phyloP scores from a whole-genome alignment of 1,139 yeast genomes.

The Insectozyma bohioensis region DNA sequence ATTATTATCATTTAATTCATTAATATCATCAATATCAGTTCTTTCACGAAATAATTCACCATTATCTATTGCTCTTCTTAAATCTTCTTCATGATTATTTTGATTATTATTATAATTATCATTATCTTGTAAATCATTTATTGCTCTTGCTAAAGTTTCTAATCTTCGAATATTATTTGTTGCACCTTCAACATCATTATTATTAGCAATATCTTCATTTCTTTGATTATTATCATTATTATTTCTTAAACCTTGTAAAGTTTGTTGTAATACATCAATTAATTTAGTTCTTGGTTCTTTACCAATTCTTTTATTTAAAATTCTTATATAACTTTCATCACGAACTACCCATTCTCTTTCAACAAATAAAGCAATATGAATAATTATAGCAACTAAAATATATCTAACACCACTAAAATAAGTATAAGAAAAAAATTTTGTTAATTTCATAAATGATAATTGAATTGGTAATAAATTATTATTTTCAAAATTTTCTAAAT shows the following conservation, averaged over 20 bases:
- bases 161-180: constrained; percentile 25
- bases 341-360: constrained; percentile 73
- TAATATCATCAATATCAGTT: no score
- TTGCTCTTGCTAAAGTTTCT: constrained; percentile 31
- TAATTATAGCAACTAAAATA: constrained; percentile 35
- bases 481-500: constrained; percentile 7
- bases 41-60: constrained; percentile 11
- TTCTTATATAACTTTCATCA: constrained; percentile 63
- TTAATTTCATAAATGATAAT: constrained; percentile 15
- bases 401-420: constrained; percentile 43
- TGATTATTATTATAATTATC: constrained; percentile 12
- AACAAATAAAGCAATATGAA: constrained; percentile 51
- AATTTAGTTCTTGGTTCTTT: constrained; percentile 49
- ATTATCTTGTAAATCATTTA: constrained; percentile 27
- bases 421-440: constrained; percentile 32
- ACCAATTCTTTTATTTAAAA: constrained; percentile 57
- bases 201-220: constrained; percentile 11
- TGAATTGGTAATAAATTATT: constrained; percentile 8
- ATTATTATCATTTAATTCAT: neutral
- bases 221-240: constrained; percentile 14
- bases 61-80: constrained; percentile 21
- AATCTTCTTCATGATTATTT: constrained; percentile 18
- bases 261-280: constrained; percentile 37
- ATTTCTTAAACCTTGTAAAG: constrained; percentile 27
- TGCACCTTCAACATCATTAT: constrained; percentile 24